Base-by-base conservation (phyloP, 2,329 filamentous ascomycete genomes). In the Penicillium sp. region DNA sequence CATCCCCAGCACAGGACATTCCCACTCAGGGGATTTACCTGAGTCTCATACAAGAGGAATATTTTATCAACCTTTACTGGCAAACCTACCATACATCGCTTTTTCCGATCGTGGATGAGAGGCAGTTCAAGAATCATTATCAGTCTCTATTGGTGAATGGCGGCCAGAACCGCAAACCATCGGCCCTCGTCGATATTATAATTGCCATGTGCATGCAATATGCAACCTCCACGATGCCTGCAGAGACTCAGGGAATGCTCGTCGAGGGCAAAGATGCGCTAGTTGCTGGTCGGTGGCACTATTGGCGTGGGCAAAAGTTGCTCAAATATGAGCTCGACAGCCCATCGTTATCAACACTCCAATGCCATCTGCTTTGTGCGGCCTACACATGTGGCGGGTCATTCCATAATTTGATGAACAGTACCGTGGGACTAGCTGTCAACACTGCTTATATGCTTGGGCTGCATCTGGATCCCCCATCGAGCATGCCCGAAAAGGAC, bases 171-270 rank as follows among this genome's bases (percentile, higher is more conserved):
- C 40, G 40, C 7, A 42, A 22, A 12, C 40, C 40, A 2, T 42
- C 40, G n/a, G 40, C 40, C n/a, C 40, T 42, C 9, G 40, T 42
- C n/a, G 40, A 42, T 12, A 19, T 42, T 42, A 42, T 42, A 42
- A 42, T 42, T 12, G 40, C 40, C n/a, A 42, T 42, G n/a, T 42
- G 40, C 40, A 42, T 42, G 40, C 40, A 42, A 42, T 42, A 42
- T 22, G 40, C 40, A 22, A 42, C 40, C n/a, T 19, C 40, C 8
- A 12, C 40, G n/a, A 42, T 42, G 40, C 40, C 40, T 22, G n/a
- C n/a, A 19, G 40, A 42, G 40, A 42, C 40, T 19, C 40, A 42
- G 9, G 40, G 40, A 10, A 19, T 42, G 4, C 19, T 42, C 9
- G 40, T 12, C n/a, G 40, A 42, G n/a, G 40, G 40, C n/a, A 22